Base-by-base conservation (phyloP, 2,329 filamentous ascomycete genomes). In the Incumbomyces lentus region DNA sequence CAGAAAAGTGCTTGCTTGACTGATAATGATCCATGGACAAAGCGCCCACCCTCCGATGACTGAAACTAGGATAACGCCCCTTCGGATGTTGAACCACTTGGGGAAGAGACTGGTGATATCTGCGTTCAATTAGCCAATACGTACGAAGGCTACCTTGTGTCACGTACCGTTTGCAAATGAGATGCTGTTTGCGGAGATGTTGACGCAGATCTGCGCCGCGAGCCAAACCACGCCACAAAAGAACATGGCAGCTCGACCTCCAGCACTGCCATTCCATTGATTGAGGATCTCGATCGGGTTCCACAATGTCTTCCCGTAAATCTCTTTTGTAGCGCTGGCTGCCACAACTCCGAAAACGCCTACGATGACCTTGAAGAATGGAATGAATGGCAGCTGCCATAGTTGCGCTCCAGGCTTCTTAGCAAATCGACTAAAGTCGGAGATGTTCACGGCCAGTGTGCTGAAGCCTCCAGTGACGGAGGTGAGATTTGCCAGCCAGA, bases 331-430 rank as follows among this genome's bases (percentile, higher is more conserved):
- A 14, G 76, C 75, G 0, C 74, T 75, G 0, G 77, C 74, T 14
- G 75, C 73, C 19, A 78, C 66, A 54, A 81, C 79, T 29, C 78
- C 78, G 49, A 76, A 63, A 2, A 72, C 54, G 35, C 22, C 22
- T 8, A 68, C 73, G 59, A 66, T 73, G 49, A 69, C 60, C 2
- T 68, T 72, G 49, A 72, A 71, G 22, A 74, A 51, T 70, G 66
- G 18, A 66, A 52, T 47, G 59, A 66, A 50, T 69, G 65, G n/a
- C 64, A 68, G 2, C 58, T 58, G 32, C 59, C 49, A 2, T 58
- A 55, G 16, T 39, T 47, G 34, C 50, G 58, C 6, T 26, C 22
- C 22, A 26, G 22, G 22, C 22, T 8, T 26, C 22, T 26, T 26
- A 26, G 66, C 62, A 51, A 69, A 71, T 3, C 68, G 60, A 4